A percentile compares a stretch with the other conserved stretches of the same genome.
These are phyloP conservation scores for Leishmania amazonensis DNA, from an alignment of 208 protist species.

Conservation along the genomic window DNA sequence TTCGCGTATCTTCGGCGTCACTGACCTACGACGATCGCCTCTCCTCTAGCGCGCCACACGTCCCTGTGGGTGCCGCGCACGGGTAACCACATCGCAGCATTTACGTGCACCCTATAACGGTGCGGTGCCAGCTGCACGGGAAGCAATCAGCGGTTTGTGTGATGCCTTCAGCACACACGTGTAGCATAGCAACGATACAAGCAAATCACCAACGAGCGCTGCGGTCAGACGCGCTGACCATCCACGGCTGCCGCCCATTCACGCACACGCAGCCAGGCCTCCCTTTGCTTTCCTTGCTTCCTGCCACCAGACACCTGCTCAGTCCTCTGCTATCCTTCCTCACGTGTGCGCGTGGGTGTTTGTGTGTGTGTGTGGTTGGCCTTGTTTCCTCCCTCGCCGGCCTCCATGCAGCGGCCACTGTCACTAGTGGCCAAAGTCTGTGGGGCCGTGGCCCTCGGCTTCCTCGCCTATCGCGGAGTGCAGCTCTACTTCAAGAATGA, in stretches of 20 bases:
- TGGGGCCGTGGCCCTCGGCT: constrained; percentile 23
- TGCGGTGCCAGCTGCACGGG: background rate
- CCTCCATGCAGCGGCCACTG: constrained; percentile 23
- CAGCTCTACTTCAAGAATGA: constrained; percentile 67
- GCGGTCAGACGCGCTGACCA: background rate
- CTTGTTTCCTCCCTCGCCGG: background rate
- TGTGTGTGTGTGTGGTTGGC: background rate
- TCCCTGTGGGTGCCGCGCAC: background rate
- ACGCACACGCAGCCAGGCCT: background rate
- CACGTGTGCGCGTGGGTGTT: background rate
- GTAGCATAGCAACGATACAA: background rate
- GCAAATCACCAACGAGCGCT: background rate
- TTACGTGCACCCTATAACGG: no score
- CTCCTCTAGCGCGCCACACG: background rate
- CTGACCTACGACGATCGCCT: background rate
- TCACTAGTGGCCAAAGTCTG: constrained; percentile 22
- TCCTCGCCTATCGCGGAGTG: constrained; percentile 52
- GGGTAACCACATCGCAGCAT: background rate
- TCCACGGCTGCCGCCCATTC: background rate
- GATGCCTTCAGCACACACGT: background rate
- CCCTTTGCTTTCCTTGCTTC: no score
- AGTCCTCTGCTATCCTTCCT: no score
- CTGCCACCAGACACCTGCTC: no score
- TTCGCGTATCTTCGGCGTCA: background rate
- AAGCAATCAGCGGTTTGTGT: background rate